A percentile compares a stretch with the other conserved stretches of the same genome.
Evolutionary conservation across 768 basidiomycete genomes (phyloP).

Genomic region (Calvatia gigantea): DNA sequence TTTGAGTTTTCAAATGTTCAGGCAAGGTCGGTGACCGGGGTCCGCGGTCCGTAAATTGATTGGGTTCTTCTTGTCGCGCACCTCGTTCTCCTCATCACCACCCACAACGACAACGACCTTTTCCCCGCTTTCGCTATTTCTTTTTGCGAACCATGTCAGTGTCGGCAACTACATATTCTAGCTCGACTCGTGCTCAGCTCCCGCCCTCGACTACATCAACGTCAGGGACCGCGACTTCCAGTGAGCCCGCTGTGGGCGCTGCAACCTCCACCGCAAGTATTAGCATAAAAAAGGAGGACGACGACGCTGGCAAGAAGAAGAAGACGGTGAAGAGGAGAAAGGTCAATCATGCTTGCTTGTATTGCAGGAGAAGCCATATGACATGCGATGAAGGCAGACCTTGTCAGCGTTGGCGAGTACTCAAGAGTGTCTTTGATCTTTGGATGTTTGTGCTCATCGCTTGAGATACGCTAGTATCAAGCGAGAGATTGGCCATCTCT

Average conservation of each 20-base stretch:
- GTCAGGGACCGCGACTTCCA: neutral
- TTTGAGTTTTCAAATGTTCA: neutral
- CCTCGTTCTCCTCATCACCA: conserved; percentile 3
- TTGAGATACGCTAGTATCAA: conserved; percentile 63
- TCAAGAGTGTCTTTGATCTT: neutral
- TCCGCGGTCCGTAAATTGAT: conserved; percentile 2
- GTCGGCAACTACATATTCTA: neutral
- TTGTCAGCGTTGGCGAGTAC: conserved; percentile 86
- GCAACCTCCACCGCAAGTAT: neutral
- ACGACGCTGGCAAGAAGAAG: conserved; percentile 42
- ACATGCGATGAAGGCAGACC: conserved; percentile 87
- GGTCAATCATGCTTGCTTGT: conserved; percentile 91
- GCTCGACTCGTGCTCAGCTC: conserved; percentile 4
- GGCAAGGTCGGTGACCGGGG: conserved; percentile 7
- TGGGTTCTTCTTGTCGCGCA: neutral
- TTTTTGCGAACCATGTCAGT: neutral
- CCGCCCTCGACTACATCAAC: conserved; percentile 14
- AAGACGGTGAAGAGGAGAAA: conserved; percentile 69
- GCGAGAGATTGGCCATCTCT: conserved; percentile 92
- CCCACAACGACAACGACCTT: conserved; percentile 3
- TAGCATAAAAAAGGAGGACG: conserved; percentile 17
- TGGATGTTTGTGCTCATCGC: conserved; percentile 11
- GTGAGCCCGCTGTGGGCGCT: neutral
- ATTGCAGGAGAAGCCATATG: conserved; percentile 92
- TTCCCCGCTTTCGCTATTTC: no score